Evolutionary conservation across 345 rosid species (phyloP).

Genomic region (Viola odorata): DNA sequence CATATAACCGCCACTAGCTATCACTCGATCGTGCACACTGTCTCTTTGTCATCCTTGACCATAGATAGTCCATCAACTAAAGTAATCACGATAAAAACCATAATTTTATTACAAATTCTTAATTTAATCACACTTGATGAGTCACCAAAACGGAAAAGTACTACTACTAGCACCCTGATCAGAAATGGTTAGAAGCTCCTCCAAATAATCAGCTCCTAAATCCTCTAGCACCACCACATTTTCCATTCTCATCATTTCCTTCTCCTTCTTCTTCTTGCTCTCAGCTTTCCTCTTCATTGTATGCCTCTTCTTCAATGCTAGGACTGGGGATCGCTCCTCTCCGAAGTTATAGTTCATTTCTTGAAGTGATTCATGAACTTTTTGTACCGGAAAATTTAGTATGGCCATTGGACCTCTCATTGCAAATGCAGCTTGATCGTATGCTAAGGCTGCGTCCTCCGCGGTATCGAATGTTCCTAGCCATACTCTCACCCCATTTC

Average conservation of each 20-base stretch:
- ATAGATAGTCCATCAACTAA: too few relatives aligned
- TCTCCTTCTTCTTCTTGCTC: conserved; percentile 34
- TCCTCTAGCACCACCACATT: conserved; percentile 52
- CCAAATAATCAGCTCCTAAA: conserved; percentile 56
- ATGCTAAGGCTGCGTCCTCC: conserved; percentile 61
- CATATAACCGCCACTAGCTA: too few relatives aligned
- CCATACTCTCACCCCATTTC: conserved; percentile 61
- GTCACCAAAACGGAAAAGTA: too few relatives aligned
- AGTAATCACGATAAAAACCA: too few relatives aligned
- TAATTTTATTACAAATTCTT: too few relatives aligned
- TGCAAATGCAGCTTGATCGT: conserved; percentile 67
- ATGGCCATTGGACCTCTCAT: conserved; percentile 47
- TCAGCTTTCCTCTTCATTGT: conserved; percentile 37
- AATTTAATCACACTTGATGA: conserved; percentile 4
- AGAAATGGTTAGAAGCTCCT: conserved; percentile 43
- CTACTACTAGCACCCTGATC: conserved; percentile 15
- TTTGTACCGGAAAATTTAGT: conserved; percentile 46
- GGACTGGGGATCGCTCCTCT: conserved; percentile 44
- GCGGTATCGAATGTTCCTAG: conserved; percentile 62
- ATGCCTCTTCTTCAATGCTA: conserved; percentile 48
- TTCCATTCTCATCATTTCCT: conserved; percentile 19
- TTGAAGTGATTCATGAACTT: conserved; percentile 38
- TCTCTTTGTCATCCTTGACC: too few relatives aligned
- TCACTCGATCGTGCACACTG: too few relatives aligned
- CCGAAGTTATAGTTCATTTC: conserved; percentile 31